phyloP scores from a whole-genome alignment of 2,329 filamentous ascomycete genomes.

The Colletotrichum melonis region DNA sequence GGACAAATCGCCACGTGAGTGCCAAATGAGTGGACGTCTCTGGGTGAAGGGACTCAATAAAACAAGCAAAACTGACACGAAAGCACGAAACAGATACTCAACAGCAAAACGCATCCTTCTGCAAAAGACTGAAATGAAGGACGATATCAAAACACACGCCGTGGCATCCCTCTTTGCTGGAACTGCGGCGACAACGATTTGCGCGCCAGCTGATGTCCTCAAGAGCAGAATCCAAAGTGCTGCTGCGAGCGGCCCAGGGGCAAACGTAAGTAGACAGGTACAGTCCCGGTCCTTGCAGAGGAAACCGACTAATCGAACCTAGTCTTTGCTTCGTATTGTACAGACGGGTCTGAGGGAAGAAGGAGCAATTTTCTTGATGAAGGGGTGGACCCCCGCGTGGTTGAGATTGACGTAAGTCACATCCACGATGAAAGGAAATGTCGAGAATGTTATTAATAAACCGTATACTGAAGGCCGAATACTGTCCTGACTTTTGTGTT shows the following conservation, averaged over 20 bases:
- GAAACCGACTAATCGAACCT: background rate
- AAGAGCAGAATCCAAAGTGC: slow-evolving; percentile 56
- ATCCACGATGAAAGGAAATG: slow-evolving; percentile 32
- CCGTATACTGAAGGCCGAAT: slow-evolving; percentile 48
- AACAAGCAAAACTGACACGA: background rate
- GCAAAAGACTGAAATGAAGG: slow-evolving; percentile 42
- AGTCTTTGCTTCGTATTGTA: slow-evolving; percentile 49
- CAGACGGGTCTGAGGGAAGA: slow-evolving; percentile 49
- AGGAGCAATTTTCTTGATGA: slow-evolving; percentile 56
- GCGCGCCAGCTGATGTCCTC: slow-evolving; percentile 56
- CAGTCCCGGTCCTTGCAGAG: background rate
- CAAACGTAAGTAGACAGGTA: slow-evolving; percentile 26
- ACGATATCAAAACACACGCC: slow-evolving; percentile 54
- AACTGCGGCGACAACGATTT: slow-evolving; percentile 58
- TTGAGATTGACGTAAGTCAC: slow-evolving; percentile 51
- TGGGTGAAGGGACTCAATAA: background rate
- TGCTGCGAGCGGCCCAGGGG: slow-evolving; percentile 30
- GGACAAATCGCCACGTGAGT: slow-evolving; percentile 57
- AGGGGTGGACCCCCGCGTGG: slow-evolving; percentile 59
- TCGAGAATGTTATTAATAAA: slow-evolving; percentile 9
- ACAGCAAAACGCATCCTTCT: slow-evolving; percentile 48
- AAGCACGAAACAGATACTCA: slow-evolving; percentile 43
- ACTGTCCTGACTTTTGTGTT: slow-evolving; percentile 59
- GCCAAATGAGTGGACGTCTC: slow-evolving; percentile 17
- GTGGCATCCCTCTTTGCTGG: slow-evolving; percentile 53